These are phyloP conservation scores for Clarireedia monteithiana DNA, from an alignment of 2,329 filamentous ascomycete genomes.

Conservation along the genomic window DNA sequence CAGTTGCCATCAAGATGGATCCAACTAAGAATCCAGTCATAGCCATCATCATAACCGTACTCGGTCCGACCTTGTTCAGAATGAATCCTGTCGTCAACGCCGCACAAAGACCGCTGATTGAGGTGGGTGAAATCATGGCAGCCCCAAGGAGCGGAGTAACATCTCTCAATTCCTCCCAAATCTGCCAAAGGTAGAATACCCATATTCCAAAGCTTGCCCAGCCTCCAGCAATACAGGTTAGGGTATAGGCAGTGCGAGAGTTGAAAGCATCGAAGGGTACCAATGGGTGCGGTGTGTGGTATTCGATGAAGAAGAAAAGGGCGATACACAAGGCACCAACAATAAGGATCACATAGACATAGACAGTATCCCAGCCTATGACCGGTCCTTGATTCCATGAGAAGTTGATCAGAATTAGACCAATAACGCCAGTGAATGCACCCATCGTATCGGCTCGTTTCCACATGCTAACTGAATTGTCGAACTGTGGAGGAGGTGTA, in stretches of 20 bases:
- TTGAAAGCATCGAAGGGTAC: constrained; percentile 47
- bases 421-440: constrained; percentile 38
- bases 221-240: constrained; percentile 21
- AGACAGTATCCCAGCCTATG: constrained; percentile 21
- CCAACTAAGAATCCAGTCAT: constrained; percentile 35
- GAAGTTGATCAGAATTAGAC: constrained; percentile 47
- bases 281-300: constrained; percentile 41
- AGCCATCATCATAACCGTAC: constrained; percentile 31
- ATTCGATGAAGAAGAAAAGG: constrained; percentile 47
- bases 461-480: constrained; percentile 20
- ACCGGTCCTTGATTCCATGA: constrained; percentile 38
- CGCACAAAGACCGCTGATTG: constrained; percentile 28
- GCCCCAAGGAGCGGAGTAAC: constrained; percentile 26
- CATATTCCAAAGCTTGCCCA: constrained; percentile 27
- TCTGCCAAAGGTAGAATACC: constrained; percentile 23
- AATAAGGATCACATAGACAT: constrained; percentile 40
- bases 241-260: constrained; percentile 42
- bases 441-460: constrained; percentile 35
- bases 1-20: constrained; percentile 21
- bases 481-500: constrained; percentile 26
- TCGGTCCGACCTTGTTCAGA: constrained; percentile 25
- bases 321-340: constrained; percentile 46
- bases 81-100: constrained; percentile 30
- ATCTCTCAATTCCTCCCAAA: constrained; percentile 22
- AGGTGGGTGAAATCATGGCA: constrained; percentile 25